Percentiles rank a stretch among this genome's conserved stretches.
Evolutionary conservation across 805 yeast species (phyloP).

Genomic region (Saturnispora sanitii): DNA sequence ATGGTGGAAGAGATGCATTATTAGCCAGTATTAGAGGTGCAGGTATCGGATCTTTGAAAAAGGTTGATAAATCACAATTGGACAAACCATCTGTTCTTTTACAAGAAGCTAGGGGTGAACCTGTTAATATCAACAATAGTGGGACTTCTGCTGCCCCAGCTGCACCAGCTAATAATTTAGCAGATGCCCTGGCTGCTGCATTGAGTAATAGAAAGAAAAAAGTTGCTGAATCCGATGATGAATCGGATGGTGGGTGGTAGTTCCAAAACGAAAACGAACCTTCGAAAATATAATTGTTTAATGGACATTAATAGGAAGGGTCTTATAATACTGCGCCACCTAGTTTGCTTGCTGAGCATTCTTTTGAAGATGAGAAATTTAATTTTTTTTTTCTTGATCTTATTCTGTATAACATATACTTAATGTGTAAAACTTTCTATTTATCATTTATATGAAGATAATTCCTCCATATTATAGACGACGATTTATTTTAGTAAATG

Average conservation of each 20-base stretch:
- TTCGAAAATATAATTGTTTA: too few species aligned
- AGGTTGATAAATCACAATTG: slow-evolving; percentile 73
- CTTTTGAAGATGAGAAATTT: background rate
- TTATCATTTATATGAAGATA: background rate
- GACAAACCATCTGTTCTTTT: slow-evolving; percentile 69
- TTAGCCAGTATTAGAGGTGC: slow-evolving; percentile 80
- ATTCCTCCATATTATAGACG: slow-evolving; percentile 4
- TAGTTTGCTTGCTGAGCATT: background rate
- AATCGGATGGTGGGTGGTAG: slow-evolving; percentile 73
- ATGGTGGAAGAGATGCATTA: slow-evolving; percentile 63
- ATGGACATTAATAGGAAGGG: too few species aligned
- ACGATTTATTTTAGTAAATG: background rate
- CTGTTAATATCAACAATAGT: slow-evolving; percentile 27
- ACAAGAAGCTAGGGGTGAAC: slow-evolving; percentile 64
- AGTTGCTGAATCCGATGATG: slow-evolving; percentile 74
- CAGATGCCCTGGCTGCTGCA: slow-evolving; percentile 48
- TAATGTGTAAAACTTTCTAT: background rate
- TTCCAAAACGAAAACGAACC: too few species aligned
- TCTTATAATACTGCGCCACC: background rate
- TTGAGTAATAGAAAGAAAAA: slow-evolving; percentile 72
- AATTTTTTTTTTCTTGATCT: background rate
- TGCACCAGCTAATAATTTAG: slow-evolving; percentile 37
- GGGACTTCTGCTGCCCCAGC: slow-evolving; percentile 31
- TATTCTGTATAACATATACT: background rate
- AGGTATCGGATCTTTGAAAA: slow-evolving; percentile 58